Percentiles rank a stretch among this genome's conserved stretches.
phyloP scores from a whole-genome alignment of 2,329 filamentous ascomycete genomes.

The Claviceps pusilla region DNA sequence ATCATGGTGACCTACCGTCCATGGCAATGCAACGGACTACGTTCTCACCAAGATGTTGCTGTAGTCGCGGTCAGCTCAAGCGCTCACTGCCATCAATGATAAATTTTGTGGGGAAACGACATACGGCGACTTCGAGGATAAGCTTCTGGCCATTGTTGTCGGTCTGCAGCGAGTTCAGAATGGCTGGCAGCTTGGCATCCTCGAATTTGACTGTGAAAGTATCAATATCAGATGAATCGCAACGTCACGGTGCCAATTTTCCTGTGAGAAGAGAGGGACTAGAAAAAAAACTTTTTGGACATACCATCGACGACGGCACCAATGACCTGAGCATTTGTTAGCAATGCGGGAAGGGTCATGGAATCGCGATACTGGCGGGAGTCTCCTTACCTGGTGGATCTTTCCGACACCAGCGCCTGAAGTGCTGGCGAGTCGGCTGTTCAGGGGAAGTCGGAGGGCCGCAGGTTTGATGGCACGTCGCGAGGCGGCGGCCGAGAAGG shows the following conservation, averaged over 20 bases:
- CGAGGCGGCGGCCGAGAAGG: slow-evolving; percentile 40
- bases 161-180: slow-evolving; percentile 93
- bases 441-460: slow-evolving; percentile 37
- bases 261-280: background rate
- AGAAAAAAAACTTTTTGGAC: slow-evolving; percentile 21
- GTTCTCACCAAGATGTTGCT: slow-evolving; percentile 99
- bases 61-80: slow-evolving; percentile 22
- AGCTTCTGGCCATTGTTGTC: slow-evolving; percentile 88
- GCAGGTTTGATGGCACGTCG: slow-evolving; percentile 44
- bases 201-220: slow-evolving; percentile 78
- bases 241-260: background rate
- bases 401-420: slow-evolving; percentile 46
- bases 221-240: slow-evolving; percentile 11
- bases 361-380: slow-evolving; percentile 1
- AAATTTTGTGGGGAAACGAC: slow-evolving; percentile 12
- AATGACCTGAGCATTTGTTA: slow-evolving; percentile 61
- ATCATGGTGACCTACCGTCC: slow-evolving; percentile 59
- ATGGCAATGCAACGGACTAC: slow-evolving; percentile 99
- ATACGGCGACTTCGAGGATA: slow-evolving; percentile 89
- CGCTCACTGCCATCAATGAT: slow-evolving; percentile 1
- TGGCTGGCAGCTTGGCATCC: slow-evolving; percentile 77
- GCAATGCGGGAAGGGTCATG: slow-evolving; percentile 7
- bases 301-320: slow-evolving; percentile 97
- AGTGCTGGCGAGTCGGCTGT: slow-evolving; percentile 45
- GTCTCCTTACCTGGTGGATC: slow-evolving; percentile 49